Evolutionary conservation across 148 eudicot species (phyloP).

Genomic region (Vaccinium darrowii): DNA sequence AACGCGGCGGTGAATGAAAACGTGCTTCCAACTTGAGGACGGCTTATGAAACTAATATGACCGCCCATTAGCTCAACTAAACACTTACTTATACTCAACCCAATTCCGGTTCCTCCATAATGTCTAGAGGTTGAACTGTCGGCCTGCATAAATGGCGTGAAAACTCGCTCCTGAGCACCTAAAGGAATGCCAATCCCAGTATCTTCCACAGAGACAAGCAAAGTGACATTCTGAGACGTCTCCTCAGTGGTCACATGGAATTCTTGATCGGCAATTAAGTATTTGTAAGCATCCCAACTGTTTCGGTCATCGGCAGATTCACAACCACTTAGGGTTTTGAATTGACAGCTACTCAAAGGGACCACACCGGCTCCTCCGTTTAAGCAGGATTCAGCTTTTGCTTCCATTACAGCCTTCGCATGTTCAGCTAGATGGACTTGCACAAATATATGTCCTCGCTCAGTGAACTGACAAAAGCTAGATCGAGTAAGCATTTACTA

Average conservation of each 20-base stretch:
- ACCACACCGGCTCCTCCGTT: constrained; percentile 31
- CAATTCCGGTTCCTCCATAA: constrained; percentile 76
- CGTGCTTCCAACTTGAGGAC: constrained; percentile 59
- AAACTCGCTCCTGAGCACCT: constrained; percentile 57
- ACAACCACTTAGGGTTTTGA: constrained; percentile 51
- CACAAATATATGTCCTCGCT: constrained; percentile 69
- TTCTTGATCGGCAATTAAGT: constrained; percentile 39
- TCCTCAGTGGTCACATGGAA: constrained; percentile 20
- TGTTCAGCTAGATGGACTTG: constrained; percentile 54
- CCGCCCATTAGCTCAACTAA: constrained; percentile 77
- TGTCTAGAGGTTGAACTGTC: constrained; percentile 73
- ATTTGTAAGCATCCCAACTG: constrained; percentile 44
- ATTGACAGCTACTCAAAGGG: constrained; percentile 26
- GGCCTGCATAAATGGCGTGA: constrained; percentile 73
- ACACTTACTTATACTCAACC: constrained; percentile 71
- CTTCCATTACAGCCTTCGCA: constrained; percentile 31
- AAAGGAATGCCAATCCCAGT: constrained; percentile 72
- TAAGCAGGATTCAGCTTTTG: constrained; percentile 27
- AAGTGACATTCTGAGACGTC: constrained; percentile 32
- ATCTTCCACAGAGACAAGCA: constrained; percentile 61
- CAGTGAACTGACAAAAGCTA: constrained; percentile 51
- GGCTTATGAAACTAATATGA: constrained; percentile 54
- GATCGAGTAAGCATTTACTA: background rate
- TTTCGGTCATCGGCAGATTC: constrained; percentile 54
- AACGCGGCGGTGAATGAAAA: constrained; percentile 55